Base-by-base conservation (phyloP, 768 basidiomycete species). In the Aureoboletus auriporus region DNA sequence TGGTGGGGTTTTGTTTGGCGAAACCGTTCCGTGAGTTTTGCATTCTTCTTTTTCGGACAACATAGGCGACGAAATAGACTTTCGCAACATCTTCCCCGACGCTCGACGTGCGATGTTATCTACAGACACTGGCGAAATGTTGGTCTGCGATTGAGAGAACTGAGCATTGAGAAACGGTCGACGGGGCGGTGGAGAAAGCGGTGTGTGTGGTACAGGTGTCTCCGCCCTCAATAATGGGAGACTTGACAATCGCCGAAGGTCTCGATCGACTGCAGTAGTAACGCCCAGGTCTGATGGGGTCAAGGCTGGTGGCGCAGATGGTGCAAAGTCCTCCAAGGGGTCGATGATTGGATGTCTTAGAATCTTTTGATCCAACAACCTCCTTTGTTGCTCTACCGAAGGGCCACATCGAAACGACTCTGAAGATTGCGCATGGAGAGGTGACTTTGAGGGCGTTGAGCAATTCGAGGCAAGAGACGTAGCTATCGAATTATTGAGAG, bases 111-210 rank as follows among this genome's bases (percentile, higher is more conserved):
- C 14, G 16, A 44, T 13, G 47, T 36, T 27, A 20, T 44, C 52
- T 42, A 34, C 53, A 38, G 31, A 37, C 31, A 37, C 47, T 7
- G 61, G 63, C 5, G 71, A 52, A 23, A 83, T 62, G 51, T 79
- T 71, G 6, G 78, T 78, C 55, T 84, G 82, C 3, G 84, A 86
- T 33, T 72, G 64, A 12, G 83, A 85, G 55, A 75, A 76, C 16
- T 75, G 60, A 8, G 76, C 67, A 5, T 55, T 69, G 35, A 57
- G 44, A 47, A 76, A 62, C 27, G 75, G 63, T 55, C 73, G 67
- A 54, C 74, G 75, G 9, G 87, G 86, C 6, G 87, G 80, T 31
- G 85, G 87, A 2, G 80, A 72, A 16, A 89, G 72, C 17, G 85
- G 82, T 2, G 75, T 79, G 52, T 82, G 67, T 17, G 74, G 80